Conservation (phyloP, 768 basidiomycete species). For the Mycena olivaceomarginata region DNA sequence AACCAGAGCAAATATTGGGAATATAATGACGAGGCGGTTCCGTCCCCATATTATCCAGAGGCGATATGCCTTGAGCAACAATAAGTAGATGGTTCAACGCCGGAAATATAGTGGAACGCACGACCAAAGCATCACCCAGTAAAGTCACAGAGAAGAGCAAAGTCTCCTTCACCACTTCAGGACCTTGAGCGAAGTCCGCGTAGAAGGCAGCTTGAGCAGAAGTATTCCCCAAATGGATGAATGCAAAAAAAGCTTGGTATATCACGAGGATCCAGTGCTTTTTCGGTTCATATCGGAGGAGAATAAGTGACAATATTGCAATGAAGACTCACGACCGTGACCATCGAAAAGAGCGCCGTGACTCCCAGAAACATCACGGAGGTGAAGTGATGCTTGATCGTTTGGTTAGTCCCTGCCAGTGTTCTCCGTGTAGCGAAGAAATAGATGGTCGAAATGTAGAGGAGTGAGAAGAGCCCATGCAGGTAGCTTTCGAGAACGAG, state of each 20-base stretch:
- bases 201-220: background rate
- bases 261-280: background rate
- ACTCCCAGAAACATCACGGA: background rate
- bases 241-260: background rate
- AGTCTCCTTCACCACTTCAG: no score
- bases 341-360: background rate
- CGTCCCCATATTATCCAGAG: no score
- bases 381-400: background rate
- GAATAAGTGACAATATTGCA: no score
- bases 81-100: no score
- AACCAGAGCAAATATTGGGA: no score
- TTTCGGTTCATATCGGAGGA: background rate
- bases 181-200: background rate
- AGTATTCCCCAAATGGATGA: background rate
- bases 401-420: background rate
- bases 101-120: no score
- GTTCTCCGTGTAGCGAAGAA: background rate
- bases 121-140: no score
- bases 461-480: background rate
- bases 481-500: background rate
- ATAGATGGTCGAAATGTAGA: background rate
- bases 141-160: no score
- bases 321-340: background rate
- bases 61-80: no score
- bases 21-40: no score